Evolutionary conservation across 331 rosid species (phyloP).

Genomic region (Prunus yedoensis): DNA sequence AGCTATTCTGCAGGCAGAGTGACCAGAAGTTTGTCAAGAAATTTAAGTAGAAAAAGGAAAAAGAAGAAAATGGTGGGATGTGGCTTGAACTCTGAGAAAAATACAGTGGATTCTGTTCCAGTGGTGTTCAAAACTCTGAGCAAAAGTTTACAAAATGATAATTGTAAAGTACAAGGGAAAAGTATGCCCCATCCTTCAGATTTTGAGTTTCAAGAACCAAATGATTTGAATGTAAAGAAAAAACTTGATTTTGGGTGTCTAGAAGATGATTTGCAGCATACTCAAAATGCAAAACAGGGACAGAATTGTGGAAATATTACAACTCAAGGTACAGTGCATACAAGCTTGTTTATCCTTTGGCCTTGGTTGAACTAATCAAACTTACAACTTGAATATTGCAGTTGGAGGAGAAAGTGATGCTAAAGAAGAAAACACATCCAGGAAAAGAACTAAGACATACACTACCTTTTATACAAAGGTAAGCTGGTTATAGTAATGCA

Average conservation of each 20-base stretch:
- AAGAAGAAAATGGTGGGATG: not conserved
- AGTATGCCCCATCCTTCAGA: not conserved
- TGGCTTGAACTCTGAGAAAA: conserved; percentile 12
- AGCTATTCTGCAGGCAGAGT: conserved; percentile 18
- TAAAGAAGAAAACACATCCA: conserved; percentile 9
- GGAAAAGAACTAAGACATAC: conserved; percentile 21
- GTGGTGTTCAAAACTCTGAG: not conserved
- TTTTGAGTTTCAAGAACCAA: conserved; percentile 12
- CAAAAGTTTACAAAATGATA: not conserved
- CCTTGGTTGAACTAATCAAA: not conserved
- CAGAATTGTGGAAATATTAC: not conserved
- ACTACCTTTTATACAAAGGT: conserved; percentile 19
- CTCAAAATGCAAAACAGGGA: not conserved
- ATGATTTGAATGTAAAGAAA: not conserved
- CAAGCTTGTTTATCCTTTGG: not conserved
- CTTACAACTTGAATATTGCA: not conserved
- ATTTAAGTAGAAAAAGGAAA: conserved; percentile 20
- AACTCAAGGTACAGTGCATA: conserved; percentile 6
- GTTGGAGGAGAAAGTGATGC: conserved; percentile 20
- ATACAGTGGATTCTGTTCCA: conserved; percentile 2
- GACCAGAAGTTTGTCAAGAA: conserved; percentile 7
- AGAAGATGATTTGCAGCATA: conserved; percentile 10
- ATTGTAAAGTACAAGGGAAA: not conserved
- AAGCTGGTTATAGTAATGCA: conserved; percentile 15
- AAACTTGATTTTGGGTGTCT: conserved; percentile 5